phyloP scores from a whole-genome alignment of 805 yeast species.

The Scheffersomyces coipomensis region DNA sequence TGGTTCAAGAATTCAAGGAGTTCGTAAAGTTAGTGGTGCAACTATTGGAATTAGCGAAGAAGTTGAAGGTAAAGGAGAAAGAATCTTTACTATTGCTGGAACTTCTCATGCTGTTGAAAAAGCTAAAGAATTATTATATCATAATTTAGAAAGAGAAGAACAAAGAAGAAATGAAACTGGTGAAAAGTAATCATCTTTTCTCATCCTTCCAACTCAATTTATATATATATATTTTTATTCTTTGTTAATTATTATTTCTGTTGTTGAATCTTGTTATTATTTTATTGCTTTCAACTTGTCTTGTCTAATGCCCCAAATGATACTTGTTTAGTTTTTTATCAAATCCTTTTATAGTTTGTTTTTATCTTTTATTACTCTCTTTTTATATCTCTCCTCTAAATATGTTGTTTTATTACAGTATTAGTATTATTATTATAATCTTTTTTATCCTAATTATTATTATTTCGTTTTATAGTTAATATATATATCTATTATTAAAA shows the following conservation, averaged over 20 bases:
- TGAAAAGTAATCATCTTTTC: neutral
- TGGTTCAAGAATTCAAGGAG: slow-evolving; percentile 83
- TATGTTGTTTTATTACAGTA: slow-evolving; percentile 1
- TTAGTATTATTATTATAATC: neutral
- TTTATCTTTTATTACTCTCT: too few species aligned
- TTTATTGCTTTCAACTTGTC: too few species aligned
- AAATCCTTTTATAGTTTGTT: too few species aligned
- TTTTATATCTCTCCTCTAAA: too few species aligned
- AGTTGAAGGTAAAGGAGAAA: slow-evolving; percentile 58
- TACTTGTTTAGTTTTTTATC: too few species aligned
- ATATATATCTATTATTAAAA: slow-evolving; percentile 14
- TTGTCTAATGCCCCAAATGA: too few species aligned
- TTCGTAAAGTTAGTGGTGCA: slow-evolving; percentile 76
- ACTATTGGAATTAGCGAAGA: slow-evolving; percentile 73
- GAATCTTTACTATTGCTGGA: slow-evolving; percentile 74
- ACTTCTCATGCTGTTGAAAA: slow-evolving; percentile 51
- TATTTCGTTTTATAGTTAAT: neutral
- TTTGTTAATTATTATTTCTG: too few species aligned
- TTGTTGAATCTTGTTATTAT: too few species aligned
- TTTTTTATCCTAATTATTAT: neutral
- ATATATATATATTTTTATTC: neutral
- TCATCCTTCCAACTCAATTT: neutral
- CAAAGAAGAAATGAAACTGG: slow-evolving; percentile 35
- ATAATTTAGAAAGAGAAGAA: slow-evolving; percentile 58
- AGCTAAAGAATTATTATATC: slow-evolving; percentile 57